phyloP scores from a whole-genome alignment of 78 protist genomes.

The Dictyostelium capitatum region DNA sequence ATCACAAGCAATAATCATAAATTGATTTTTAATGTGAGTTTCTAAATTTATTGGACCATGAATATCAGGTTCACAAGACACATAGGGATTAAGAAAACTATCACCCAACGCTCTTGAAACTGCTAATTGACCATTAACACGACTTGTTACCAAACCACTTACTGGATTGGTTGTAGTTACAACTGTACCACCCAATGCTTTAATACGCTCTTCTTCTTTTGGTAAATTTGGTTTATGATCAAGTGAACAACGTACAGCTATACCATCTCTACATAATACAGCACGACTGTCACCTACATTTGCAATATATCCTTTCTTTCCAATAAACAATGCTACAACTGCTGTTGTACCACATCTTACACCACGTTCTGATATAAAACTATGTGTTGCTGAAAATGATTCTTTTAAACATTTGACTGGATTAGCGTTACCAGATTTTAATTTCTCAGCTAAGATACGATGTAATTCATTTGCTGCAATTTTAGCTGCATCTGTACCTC shows the following conservation, averaged over 20 bases:
- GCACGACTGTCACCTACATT: slow-evolving; percentile 91
- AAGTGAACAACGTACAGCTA: slow-evolving; percentile 58
- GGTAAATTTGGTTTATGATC: slow-evolving; percentile 89
- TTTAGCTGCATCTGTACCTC: slow-evolving; percentile 83
- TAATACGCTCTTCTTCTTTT: slow-evolving; percentile 83
- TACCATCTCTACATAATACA: slow-evolving; percentile 81
- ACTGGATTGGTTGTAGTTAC: slow-evolving; percentile 1
- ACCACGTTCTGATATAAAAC: slow-evolving; percentile 31
- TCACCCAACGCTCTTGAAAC: slow-evolving; percentile 92
- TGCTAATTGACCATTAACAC: slow-evolving; percentile 88
- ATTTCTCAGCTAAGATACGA: slow-evolving; percentile 29
- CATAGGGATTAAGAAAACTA: slow-evolving; percentile 63
- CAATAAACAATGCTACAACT: slow-evolving; percentile 65
- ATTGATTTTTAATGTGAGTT: slow-evolving; percentile 62
- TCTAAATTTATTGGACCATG: slow-evolving; percentile 78
- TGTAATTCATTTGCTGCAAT: slow-evolving; percentile 61
- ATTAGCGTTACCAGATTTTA: slow-evolving; percentile 11
- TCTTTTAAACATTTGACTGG: slow-evolving; percentile 59
- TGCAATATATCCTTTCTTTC: slow-evolving; percentile 83
- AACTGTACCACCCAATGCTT: slow-evolving; percentile 80
- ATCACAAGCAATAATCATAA: slow-evolving; percentile 90
- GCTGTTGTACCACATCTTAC: slow-evolving; percentile 89
- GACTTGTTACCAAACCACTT: slow-evolving; percentile 25
- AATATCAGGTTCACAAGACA: slow-evolving; percentile 84
- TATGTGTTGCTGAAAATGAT: slow-evolving; percentile 46